Conservation (phyloP, 371 early-diverging fungal species). For the Blakeslea trispora region DNA sequence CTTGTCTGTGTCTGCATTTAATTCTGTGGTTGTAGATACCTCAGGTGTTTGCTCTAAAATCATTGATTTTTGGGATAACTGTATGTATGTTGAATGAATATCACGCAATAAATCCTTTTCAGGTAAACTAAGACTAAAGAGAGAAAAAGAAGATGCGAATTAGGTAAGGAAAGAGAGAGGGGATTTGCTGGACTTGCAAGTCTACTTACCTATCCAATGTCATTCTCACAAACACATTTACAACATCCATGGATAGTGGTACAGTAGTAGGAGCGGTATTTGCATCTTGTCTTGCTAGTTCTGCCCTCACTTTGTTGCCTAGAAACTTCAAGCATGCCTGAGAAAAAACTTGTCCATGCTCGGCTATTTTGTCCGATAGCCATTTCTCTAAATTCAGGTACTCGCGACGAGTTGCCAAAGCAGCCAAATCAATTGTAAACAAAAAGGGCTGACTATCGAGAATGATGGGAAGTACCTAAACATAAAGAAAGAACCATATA, state of each 20-base stretch:
- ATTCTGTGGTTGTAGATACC: not conserved
- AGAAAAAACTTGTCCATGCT: slow-evolving; percentile 71
- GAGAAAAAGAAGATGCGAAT: too few species aligned
- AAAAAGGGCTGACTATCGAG: slow-evolving; percentile 70
- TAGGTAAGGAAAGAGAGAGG: too few species aligned
- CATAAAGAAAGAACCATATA: not conserved
- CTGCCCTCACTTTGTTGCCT: slow-evolving; percentile 63
- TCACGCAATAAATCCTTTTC: slow-evolving; percentile 25
- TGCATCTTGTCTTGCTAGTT: slow-evolving; percentile 43
- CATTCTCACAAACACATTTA: slow-evolving; percentile 69
- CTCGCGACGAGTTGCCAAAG: slow-evolving; percentile 80
- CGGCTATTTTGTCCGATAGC: slow-evolving; percentile 73
- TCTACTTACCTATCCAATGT: slow-evolving; percentile 56
- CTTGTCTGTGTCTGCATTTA: not conserved
- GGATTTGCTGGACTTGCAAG: too few species aligned
- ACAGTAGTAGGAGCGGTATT: slow-evolving; percentile 49
- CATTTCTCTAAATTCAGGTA: slow-evolving; percentile 87
- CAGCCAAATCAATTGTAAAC: slow-evolving; percentile 85
- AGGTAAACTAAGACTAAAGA: slow-evolving; percentile 3
- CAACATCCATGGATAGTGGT: slow-evolving; percentile 69
- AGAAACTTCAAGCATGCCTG: slow-evolving; percentile 80
- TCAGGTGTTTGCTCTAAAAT: not conserved
- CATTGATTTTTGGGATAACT: slow-evolving; percentile 10
- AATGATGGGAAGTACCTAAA: slow-evolving; percentile 69
- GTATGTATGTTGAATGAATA: slow-evolving; percentile 21